A percentile compares a stretch with the other conserved stretches of the same genome.
Evolutionary conservation across 2,329 filamentous ascomycete genomes (phyloP).

Genomic region (Talaromyces pinophilus): DNA sequence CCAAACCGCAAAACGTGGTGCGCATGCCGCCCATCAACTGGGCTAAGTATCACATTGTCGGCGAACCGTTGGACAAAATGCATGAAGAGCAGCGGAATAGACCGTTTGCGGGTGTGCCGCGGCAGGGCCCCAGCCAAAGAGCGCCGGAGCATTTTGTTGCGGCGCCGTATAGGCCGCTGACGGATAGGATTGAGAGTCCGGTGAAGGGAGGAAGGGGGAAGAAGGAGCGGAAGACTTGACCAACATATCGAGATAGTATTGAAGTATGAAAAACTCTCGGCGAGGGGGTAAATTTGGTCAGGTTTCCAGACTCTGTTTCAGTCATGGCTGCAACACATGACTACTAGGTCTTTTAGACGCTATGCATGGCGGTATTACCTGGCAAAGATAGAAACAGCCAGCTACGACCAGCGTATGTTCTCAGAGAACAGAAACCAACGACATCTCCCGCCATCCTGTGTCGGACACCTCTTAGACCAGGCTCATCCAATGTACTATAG

Average conservation of each 20-base stretch:
- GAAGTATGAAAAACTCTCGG: too few relatives aligned
- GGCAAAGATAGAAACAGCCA: not conserved
- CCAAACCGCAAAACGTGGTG: conserved; percentile 76
- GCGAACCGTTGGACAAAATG: conserved; percentile 77
- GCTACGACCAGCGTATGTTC: not conserved
- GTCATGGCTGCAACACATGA: not conserved
- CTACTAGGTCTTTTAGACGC: not conserved
- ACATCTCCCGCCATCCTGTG: not conserved
- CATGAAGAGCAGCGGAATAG: conserved; percentile 74
- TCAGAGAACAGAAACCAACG: not conserved
- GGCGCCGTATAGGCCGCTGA: conserved; percentile 61
- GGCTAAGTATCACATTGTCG: conserved; percentile 90
- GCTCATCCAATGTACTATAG: conserved; percentile 2
- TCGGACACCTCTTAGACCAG: not conserved
- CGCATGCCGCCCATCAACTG: conserved; percentile 90
- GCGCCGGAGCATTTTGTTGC: conserved; percentile 56
- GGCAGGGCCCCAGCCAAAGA: conserved; percentile 35
- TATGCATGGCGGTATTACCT: not conserved
- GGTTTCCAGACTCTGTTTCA: too few relatives aligned
- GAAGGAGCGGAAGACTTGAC: conserved; percentile 40
- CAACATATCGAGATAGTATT: too few relatives aligned
- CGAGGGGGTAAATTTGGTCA: too few relatives aligned
- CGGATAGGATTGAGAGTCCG: conserved; percentile 51
- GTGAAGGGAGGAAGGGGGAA: conserved; percentile 33
- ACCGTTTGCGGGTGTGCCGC: conserved; percentile 53